Evolutionary conservation across 345 rosid genomes (phyloP).

Genomic region (Dimocarpus longan): DNA sequence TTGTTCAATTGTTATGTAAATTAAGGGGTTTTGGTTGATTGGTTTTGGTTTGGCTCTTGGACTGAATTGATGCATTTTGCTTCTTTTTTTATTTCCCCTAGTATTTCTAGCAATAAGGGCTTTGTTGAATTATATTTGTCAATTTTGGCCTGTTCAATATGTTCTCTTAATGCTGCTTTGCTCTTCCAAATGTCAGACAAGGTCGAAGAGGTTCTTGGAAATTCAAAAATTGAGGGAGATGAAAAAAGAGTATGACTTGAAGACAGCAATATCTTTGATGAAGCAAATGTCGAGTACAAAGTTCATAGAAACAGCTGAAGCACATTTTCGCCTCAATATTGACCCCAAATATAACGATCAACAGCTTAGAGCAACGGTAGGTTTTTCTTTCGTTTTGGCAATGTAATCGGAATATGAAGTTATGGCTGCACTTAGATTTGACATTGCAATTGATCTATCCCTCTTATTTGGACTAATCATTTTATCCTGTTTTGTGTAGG

Average conservation of each 20-base stretch:
- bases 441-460: not conserved
- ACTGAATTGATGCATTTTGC: not conserved
- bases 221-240: conserved; percentile 91
- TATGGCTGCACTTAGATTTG: not conserved
- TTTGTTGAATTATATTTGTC: not conserved
- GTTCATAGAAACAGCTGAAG: conserved; percentile 91
- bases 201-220: conserved; percentile 99
- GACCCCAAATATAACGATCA: conserved; percentile 98
- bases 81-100: not conserved
- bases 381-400: conserved; percentile 27
- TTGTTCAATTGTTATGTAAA: conserved; percentile 4
- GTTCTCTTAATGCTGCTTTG: not conserved
- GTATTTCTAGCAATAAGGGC: not conserved
- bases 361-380: conserved; percentile 92
- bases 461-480: conserved; percentile 12
- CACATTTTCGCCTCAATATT: conserved; percentile 95
- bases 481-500: conserved; percentile 41
- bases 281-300: conserved; percentile 68
- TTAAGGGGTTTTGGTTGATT: not conserved
- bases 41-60: not conserved
- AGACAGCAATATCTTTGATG: conserved; percentile 73
- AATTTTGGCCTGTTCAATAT: not conserved
- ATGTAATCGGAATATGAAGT: not conserved
- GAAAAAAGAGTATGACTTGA: conserved; percentile 74
- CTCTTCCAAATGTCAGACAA: conserved; percentile 59